Evolutionary conservation across 1,284 basidiomycete genomes (phyloP).

Genomic region (Boletus semigastroideus): DNA sequence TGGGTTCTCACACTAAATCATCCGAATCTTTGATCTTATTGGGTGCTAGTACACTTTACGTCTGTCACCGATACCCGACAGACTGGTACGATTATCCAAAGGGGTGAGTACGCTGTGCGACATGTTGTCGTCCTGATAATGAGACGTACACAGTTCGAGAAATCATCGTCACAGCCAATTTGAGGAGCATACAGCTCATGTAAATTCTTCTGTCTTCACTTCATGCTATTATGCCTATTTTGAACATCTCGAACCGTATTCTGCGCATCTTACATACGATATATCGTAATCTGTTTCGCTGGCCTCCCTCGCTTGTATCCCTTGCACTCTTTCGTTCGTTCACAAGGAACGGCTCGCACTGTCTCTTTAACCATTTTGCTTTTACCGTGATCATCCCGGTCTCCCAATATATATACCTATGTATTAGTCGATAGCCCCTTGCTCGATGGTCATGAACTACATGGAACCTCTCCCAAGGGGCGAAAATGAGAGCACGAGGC

Average conservation of each 20-base stretch:
- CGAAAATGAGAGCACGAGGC: not conserved
- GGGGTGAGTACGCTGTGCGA: constrained; percentile 39
- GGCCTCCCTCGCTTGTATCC: constrained; percentile 18
- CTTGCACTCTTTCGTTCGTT: constrained; percentile 6
- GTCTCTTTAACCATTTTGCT: constrained; percentile 8
- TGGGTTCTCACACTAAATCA: constrained; percentile 35
- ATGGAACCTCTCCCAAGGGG: not conserved
- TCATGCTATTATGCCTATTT: not conserved
- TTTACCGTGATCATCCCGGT: not conserved
- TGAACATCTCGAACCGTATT: not conserved
- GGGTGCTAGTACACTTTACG: constrained; percentile 68
- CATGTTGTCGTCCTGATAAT: not conserved
- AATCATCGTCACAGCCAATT: constrained; percentile 60
- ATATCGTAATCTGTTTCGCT: constrained; percentile 16
- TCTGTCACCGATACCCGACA: constrained; percentile 69
- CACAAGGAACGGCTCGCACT: constrained; percentile 12
- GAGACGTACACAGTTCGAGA: constrained; percentile 46
- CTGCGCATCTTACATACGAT: constrained; percentile 22
- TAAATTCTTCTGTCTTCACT: constrained; percentile 34
- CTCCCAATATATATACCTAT: constrained; percentile 23
- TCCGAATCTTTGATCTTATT: constrained; percentile 7
- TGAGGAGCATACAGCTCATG: constrained; percentile 53
- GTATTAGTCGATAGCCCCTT: constrained; percentile 20
- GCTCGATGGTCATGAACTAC: constrained; percentile 1
- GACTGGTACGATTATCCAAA: constrained; percentile 56